Base-by-base conservation (phyloP, 2,329 filamentous ascomycete genomes). In the Penicillium italicum region DNA sequence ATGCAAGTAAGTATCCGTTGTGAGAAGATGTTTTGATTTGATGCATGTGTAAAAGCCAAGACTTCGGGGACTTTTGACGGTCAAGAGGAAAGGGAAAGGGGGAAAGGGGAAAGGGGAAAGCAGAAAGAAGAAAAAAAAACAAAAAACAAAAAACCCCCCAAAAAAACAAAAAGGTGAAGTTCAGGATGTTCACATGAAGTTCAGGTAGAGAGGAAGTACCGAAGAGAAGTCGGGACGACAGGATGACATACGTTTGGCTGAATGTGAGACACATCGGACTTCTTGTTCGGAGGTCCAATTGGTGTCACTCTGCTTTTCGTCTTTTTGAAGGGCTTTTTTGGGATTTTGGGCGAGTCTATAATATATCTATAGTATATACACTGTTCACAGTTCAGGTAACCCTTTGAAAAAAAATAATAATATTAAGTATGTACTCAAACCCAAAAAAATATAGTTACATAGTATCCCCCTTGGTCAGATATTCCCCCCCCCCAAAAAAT, bases 161-260 rank as follows among this genome's bases (percentile, higher is more conserved):
- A 24, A 24, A 24, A 24, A 24, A 24, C 24, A 24, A 24, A 5
- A 5, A 24, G n/a, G n/a, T n/a, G n/a, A n/a, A n/a, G n/a, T n/a
- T n/a, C n/a, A n/a, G n/a, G n/a, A n/a, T n/a, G n/a, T n/a, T n/a
- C n/a, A n/a, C n/a, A n/a, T n/a, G n/a, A n/a, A n/a, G n/a, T n/a
- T n/a, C n/a, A n/a, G n/a, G n/a, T n/a, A n/a, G n/a, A 24, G 24
- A 24, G 24, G 24, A 24, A 24, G 24, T n/a, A n/a, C n/a, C n/a
- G n/a, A n/a, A 24, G 24, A 3, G 24, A 24, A 24, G 24, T 24
- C 62, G 64, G 62, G 61, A 66, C 59, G 54, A 55, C 61, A 61
- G 64, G 64, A 66, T 62, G 59, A 59, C 61, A 58, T 64, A 57
- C 61, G 64, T 66, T 64, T 66, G 64, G 64, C 51, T 57, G 56